phyloP scores from a whole-genome alignment of 768 basidiomycete genomes.

The Termitomyces sp. region DNA sequence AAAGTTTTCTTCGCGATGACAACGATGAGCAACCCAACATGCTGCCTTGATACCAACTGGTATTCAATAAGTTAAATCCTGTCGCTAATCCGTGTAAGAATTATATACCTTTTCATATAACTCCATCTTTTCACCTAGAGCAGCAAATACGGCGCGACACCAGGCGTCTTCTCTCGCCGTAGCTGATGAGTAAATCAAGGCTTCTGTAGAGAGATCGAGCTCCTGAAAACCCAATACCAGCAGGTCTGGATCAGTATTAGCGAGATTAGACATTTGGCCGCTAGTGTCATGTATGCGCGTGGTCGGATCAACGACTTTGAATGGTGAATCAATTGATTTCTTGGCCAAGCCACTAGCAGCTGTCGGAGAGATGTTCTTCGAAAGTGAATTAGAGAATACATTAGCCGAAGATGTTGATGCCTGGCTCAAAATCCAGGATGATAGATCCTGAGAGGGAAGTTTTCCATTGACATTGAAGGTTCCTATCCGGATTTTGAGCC shows the following conservation, averaged over 20 bases:
- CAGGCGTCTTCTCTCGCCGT: conserved; percentile 69
- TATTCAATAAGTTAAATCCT: background rate
- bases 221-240: conserved; percentile 81
- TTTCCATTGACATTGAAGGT: conserved; percentile 88
- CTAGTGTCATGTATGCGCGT: background rate
- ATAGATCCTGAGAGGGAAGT: conserved; percentile 68
- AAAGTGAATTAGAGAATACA: conserved; percentile 27
- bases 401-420: conserved; percentile 1
- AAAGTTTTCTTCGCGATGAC: conserved; percentile 53
- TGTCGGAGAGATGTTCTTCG: conserved; percentile 23
- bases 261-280: conserved; percentile 8
- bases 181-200: conserved; percentile 66
- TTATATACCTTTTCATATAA: conserved; percentile 61
- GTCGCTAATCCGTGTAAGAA: background rate
- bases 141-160: conserved; percentile 62
- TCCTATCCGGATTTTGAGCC: conserved; percentile 57
- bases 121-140: conserved; percentile 62
- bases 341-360: too few species aligned
- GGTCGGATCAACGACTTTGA: background rate
- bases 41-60: conserved; percentile 8
- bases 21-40: conserved; percentile 10
- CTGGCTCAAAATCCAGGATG: conserved; percentile 53
- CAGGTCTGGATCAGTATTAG: conserved; percentile 55
- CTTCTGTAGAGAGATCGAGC: conserved; percentile 74
- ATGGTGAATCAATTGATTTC: background rate